Evolutionary conservation across 345 rosid genomes (phyloP), one percentile per base, ranked within the genome.

Genomic region (Pugionium dolabratum): DNA sequence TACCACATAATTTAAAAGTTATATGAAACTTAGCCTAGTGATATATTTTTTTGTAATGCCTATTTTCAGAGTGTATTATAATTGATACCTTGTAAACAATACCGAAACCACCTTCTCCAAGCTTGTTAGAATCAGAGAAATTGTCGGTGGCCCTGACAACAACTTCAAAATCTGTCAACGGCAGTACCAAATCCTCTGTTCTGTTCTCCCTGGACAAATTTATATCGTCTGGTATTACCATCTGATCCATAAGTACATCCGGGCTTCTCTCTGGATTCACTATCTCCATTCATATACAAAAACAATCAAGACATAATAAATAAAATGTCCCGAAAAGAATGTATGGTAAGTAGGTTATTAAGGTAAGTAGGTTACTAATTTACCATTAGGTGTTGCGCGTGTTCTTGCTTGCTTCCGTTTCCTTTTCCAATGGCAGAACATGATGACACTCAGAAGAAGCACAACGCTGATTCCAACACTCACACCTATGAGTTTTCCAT

Each of bases 1-100:
- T 7, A 11, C 4, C 53, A 31, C 6, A 45, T 2, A 11, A 25
- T 34, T 18, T 0, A 50, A n/a, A n/a, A n/a, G n/a, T n/a, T 53
- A 29, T 32, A 36, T 30, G 6, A 32, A 43, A 45, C 10, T 1
- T 62, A 35, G 6, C 54, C 3, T 30, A 62, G 4, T 4, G 46
- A 26, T 42, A 41, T 1, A 3, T 9, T 45, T 25, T 34, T n/a
- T n/a, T n/a, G n/a, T n/a, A n/a, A n/a, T n/a, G n/a, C n/a, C n/a
- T n/a, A n/a, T n/a, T n/a, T n/a, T n/a, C n/a, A n/a, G n/a, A n/a
- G n/a, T n/a, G 10, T 44, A 25, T 10, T 10, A 58, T 4, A 7
- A 7, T 41, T 2, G 4, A 34, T 84, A 92, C 96, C 96, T 79
- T 84, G 77, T 93, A 85, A 85, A 92, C 98, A 9, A 64, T 30